Evolutionary conservation across 2,329 filamentous ascomycete species (phyloP).

Genomic region (Scedosporium dehoogii): DNA sequence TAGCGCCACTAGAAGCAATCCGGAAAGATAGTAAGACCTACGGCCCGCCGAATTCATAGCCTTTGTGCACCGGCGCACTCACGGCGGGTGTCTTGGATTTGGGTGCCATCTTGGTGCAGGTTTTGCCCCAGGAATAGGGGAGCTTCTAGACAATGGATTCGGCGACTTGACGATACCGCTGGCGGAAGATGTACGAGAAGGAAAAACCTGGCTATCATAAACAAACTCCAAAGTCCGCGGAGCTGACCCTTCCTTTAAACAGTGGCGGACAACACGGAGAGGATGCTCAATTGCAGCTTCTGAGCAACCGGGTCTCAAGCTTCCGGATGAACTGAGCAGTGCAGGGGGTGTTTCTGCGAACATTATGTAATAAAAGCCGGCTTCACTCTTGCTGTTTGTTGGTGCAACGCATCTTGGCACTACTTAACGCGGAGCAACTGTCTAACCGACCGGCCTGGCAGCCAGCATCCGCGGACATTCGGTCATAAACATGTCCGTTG

Average conservation of each 20-base stretch:
- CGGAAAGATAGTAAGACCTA: conserved; percentile 19
- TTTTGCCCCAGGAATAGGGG: background rate
- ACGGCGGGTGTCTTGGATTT: conserved; percentile 18
- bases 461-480: no score
- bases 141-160: background rate
- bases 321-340: conserved; percentile 4
- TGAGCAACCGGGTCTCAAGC: background rate
- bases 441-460: no score
- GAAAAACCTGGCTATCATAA: background rate
- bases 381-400: background rate
- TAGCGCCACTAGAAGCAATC: background rate
- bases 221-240: background rate
- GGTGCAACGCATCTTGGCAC: no score
- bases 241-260: background rate
- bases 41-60: conserved; percentile 45
- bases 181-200: background rate
- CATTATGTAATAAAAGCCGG: background rate
- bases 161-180: background rate
- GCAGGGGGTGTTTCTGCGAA: background rate
- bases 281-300: background rate
- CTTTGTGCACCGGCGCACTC: conserved; percentile 22
- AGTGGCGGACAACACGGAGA: background rate
- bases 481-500: no score
- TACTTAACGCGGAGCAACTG: no score
- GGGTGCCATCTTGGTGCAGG: conserved; percentile 19